Conservation (phyloP, 2,329 filamentous ascomycete genomes). For the Amauroascus verrucosus region DNA sequence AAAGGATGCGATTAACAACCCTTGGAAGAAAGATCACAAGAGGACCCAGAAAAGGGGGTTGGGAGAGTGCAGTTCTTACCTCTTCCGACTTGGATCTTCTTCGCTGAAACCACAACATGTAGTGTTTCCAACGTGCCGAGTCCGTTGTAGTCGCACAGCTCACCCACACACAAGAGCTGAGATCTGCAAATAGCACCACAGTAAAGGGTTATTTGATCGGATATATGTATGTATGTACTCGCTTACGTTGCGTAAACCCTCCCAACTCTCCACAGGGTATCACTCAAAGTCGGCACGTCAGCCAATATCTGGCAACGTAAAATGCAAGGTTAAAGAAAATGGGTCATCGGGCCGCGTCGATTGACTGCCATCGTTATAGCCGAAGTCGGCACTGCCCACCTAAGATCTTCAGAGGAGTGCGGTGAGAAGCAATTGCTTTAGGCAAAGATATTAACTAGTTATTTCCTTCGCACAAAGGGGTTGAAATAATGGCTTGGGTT, state of each 20-base stretch:
- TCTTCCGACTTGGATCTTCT: neutral
- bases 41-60: neutral
- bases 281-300: neutral
- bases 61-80: too few species aligned
- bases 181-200: neutral
- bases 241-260: neutral
- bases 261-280: neutral
- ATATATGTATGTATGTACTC: neutral
- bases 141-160: neutral
- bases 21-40: neutral
- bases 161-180: neutral
- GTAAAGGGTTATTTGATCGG: neutral
- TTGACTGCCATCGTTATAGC: neutral
- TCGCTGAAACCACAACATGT: neutral
- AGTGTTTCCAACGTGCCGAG: neutral
- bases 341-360: neutral
- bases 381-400: neutral
- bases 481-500: neutral
- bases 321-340: neutral
- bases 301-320: neutral
- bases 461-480: neutral
- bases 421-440: neutral
- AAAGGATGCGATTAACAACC: neutral
- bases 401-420: neutral
- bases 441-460: neutral